Evolutionary conservation across 1,139 yeast genomes (phyloP), one percentile per base, ranked within the genome.

Genomic region (Suhomyces wounanorum): DNA sequence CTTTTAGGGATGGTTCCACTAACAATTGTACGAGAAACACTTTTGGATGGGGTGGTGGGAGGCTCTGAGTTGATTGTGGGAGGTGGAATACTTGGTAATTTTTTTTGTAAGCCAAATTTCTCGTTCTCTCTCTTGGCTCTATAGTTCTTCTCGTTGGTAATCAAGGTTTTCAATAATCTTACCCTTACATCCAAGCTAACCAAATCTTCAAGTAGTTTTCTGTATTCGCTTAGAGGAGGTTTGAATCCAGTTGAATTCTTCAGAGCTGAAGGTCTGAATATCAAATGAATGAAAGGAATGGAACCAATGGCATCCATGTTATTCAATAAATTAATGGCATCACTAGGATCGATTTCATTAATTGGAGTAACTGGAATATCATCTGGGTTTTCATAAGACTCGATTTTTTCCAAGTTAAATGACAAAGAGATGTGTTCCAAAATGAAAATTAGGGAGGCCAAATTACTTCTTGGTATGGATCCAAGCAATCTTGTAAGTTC

Each of bases 391-490:
- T 70, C 77, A 53, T 68, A 74, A 23, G 62, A 62, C 5, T 68
- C 64, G 23, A 73, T 63, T 21, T 50, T 50, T 3, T 55, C 60
- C 36, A 74, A 55, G 0, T 56, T 61, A 54, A 67, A 75, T 0
- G 61, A 66, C 3, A 47, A 50, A 40, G 68, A 51, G 4, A 77
- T 58, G 53, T 76, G 78, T 52, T 76, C 79, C 40, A 76, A 53
- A 1, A 77, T 46, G 48, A 59, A 73, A 9, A 77, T 47, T 43
- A 77, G 63, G 0, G 80, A 68, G 37, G 77, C 65, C 45, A 76
- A 61, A 49, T 77, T 77, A 51, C 78, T 72, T 55, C 82, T 59
- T 0, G 82, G 79, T 14, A 74, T 66, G 0, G 75, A 55, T 1
- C 72, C 61, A 39, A 77, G 59, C 1, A 65, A 52, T 44, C 69